Conservation (phyloP, 129 eudicot genomes). For the Arctium minus region DNA sequence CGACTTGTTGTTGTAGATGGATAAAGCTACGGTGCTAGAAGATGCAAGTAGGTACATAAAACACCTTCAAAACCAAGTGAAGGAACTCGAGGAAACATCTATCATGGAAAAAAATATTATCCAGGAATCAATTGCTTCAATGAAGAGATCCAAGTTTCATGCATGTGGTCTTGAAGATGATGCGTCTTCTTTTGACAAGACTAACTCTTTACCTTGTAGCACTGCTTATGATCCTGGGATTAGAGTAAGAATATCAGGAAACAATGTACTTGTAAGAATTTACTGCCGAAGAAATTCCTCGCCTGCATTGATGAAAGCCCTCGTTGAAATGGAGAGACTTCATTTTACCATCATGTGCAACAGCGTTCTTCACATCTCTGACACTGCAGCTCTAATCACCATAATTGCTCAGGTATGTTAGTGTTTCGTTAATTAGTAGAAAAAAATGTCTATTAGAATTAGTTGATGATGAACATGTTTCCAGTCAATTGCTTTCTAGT, state of each 20-base stretch:
- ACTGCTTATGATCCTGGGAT: slow-evolving; percentile 7
- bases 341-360: slow-evolving; percentile 15
- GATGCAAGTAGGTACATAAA: slow-evolving; percentile 27
- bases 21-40: slow-evolving; percentile 29
- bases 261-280: slow-evolving; percentile 21
- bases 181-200: slow-evolving; percentile 23
- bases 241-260: slow-evolving; percentile 23
- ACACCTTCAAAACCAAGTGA: slow-evolving; percentile 29
- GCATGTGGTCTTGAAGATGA: slow-evolving; percentile 2
- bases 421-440: not conserved
- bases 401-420: slow-evolving; percentile 27
- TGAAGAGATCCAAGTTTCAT: slow-evolving; percentile 14
- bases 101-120: not conserved
- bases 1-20: slow-evolving; percentile 17
- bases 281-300: slow-evolving; percentile 7
- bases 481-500: not conserved
- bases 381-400: slow-evolving; percentile 21
- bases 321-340: slow-evolving; percentile 28
- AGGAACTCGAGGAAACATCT: slow-evolving; percentile 28
- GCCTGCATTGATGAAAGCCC: slow-evolving; percentile 20
- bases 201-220: slow-evolving; percentile 10
- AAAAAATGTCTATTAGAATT: not conserved
- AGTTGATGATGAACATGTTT: not conserved
- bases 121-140: not conserved
- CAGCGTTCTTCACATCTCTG: slow-evolving; percentile 22